phyloP scores from a whole-genome alignment of 805 yeast species.

The Saturnispora ahearnii region DNA sequence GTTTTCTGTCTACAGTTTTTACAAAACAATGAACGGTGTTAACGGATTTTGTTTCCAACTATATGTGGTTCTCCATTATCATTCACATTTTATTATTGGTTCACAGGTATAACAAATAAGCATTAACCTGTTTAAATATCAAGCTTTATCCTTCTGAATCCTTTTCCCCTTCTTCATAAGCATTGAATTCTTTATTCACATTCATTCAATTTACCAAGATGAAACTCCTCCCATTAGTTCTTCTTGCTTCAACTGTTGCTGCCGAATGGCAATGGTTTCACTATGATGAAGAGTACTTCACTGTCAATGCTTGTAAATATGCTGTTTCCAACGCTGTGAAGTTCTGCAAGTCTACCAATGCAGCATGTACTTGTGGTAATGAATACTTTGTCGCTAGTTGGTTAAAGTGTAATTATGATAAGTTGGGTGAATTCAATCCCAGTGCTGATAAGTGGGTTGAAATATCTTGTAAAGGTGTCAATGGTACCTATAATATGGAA shows the following conservation, averaged over 20 bases:
- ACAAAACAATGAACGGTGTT: neutral
- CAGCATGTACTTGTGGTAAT: constrained; percentile 22
- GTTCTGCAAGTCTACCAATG: constrained; percentile 13
- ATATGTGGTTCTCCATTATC: too few species aligned
- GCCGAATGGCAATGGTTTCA: constrained; percentile 6
- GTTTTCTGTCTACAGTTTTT: too few species aligned
- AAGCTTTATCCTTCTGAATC: too few species aligned
- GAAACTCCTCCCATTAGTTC: neutral
- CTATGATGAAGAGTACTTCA: constrained; percentile 11
- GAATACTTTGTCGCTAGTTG: constrained; percentile 24
- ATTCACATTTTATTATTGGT: neutral
- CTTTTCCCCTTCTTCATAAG: too few species aligned
- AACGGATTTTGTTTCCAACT: neutral
- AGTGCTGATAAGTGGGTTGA: constrained; percentile 19
- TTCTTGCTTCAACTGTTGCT: neutral
- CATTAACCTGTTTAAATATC: too few species aligned
- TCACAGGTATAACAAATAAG: too few species aligned
- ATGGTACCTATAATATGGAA: constrained; percentile 25
- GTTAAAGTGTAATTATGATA: constrained; percentile 20
- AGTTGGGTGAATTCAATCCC: constrained; percentile 11
- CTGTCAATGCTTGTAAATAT: constrained; percentile 15
- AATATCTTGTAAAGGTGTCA: constrained; percentile 14
- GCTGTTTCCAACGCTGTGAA: constrained; percentile 18
- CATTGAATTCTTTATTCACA: neutral
- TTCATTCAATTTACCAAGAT: neutral